Conservation (phyloP, 257 asterid species). For the Solanum ossicruentum region DNA sequence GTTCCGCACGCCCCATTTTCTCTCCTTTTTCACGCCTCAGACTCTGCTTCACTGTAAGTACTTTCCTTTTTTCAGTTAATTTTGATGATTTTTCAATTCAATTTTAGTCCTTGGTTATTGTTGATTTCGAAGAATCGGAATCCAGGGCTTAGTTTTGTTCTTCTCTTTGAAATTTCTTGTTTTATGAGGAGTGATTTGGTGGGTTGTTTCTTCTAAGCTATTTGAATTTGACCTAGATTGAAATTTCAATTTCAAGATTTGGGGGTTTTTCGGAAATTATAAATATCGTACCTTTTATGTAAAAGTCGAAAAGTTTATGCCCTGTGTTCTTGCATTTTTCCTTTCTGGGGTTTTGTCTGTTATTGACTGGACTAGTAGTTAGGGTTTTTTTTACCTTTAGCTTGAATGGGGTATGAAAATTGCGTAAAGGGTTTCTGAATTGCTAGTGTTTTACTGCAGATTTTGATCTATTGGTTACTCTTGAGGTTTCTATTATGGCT, state of each 20-base stretch:
- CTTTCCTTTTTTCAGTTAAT: not conserved
- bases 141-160: not conserved
- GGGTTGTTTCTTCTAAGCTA: not conserved
- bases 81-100: not conserved
- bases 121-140: not conserved
- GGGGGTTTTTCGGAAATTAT: not conserved
- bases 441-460: not conserved
- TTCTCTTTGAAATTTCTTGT: slow-evolving; percentile 2
- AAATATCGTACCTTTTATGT: not conserved
- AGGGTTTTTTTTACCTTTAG: not conserved
- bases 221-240: not conserved
- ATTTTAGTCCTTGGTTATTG: not conserved
- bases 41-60: slow-evolving; percentile 6
- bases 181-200: not conserved
- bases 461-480: not conserved
- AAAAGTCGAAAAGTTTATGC: not conserved
- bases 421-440: not conserved
- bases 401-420: not conserved
- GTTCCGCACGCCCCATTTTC: not conserved
- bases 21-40: not conserved
- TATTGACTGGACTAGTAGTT: not conserved
- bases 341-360: not conserved
- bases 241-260: not conserved
- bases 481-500: slow-evolving; percentile 10
- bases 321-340: not conserved